Evolutionary conservation across 2,329 filamentous ascomycete genomes (phyloP).

Genomic region (Chrysoporthe austroafricana): DNA sequence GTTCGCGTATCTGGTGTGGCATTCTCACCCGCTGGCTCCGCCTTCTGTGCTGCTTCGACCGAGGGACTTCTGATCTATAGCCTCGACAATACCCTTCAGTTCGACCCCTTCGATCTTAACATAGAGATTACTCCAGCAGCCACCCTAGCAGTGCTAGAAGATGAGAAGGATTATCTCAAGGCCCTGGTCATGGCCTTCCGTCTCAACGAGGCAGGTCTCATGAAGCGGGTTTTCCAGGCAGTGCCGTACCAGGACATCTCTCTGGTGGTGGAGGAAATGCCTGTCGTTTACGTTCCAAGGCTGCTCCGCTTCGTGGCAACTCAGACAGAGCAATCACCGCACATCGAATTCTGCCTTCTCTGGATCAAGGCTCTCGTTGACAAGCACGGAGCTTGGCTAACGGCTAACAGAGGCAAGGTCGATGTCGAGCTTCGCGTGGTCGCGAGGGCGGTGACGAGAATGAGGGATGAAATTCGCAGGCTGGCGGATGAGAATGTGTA

Average conservation of each 20-base stretch:
- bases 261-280: conserved; percentile 78
- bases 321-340: conserved; percentile 86
- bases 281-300: conserved; percentile 82
- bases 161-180: conserved; percentile 81
- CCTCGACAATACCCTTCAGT: conserved; percentile 79
- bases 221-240: conserved; percentile 83
- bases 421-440: conserved; percentile 85
- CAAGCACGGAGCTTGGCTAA: conserved; percentile 83
- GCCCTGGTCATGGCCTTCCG: conserved; percentile 97
- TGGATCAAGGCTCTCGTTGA: conserved; percentile 88
- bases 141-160: conserved; percentile 70
- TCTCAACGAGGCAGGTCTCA: conserved; percentile 81
- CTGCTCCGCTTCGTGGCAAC: conserved; percentile 85
- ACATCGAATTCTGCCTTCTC: conserved; percentile 90
- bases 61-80: conserved; percentile 95
- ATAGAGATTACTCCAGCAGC: conserved; percentile 90
- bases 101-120: conserved; percentile 96
- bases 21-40: conserved; percentile 85
- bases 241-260: conserved; percentile 76
- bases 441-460: conserved; percentile 76
- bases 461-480: conserved; percentile 80
- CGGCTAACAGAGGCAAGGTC: conserved; percentile 76
- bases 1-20: conserved; percentile 83
- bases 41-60: conserved; percentile 93
- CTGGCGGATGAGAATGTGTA: conserved; percentile 89